Base-by-base conservation (phyloP, 345 rosid species). In the Sonneratia caseolaris region DNA sequence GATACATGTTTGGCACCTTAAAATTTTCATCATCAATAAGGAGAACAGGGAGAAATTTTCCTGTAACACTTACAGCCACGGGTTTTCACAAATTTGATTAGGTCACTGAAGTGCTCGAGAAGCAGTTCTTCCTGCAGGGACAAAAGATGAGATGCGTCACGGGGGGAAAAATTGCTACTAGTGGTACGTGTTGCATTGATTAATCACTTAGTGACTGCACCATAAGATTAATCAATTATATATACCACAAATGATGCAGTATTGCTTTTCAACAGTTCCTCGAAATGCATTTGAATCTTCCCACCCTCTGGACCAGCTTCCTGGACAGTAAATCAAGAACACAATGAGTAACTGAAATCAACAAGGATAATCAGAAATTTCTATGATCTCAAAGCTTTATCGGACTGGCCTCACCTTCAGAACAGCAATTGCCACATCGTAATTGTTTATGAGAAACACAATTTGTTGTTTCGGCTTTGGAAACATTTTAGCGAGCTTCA, bases 271-370 rank as follows among this genome's bases (percentile, higher is more conserved):
- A 90, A 80, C 78, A 92, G 70, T 68, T 95, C 98, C 88, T 90
- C 97, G 69, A 92, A 95, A 79, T 95, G 97, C 78, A 82, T 68
- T 80, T 90, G 97, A 74, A 92, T 86, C 83, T 92, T 95, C 71
- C 99, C 98, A 72, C 96, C 98, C 73, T 92, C 97, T 11, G 93
- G 87, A 68, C 97, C 89, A 74, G 99, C 97, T 88, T 92, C 97
- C 98, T 95, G 80, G 64, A 55, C 38, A 36, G 22, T 1, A 70
- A 1, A 40, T 56, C 15, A 37, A 68, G 71, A 45, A 15, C 32
- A 68, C 32, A 68, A 27, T 47, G 37, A 68, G 2, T 32, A 62
- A 35, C 13, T 62, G 37, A 27, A 62, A 11, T 62, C 38, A 32
- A 62, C 38, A 14, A 62, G 19, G 19, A 27, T 62, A 62, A 35